Evolutionary conservation across 83 land plant species (phyloP).

Genomic region (Picea abies): DNA sequence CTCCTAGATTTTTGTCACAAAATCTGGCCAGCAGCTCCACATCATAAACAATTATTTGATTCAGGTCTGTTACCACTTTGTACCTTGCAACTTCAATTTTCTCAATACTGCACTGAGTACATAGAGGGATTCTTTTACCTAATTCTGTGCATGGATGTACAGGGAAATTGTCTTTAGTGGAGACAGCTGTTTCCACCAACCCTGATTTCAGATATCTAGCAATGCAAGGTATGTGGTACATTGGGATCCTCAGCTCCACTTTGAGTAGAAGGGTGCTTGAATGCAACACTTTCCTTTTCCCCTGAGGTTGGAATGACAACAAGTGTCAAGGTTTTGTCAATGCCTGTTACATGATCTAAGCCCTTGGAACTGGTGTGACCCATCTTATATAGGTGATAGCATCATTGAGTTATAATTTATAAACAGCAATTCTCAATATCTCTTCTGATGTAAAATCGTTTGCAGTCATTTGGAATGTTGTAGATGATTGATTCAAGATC

Average conservation of each 20-base stretch:
- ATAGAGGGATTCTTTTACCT: neutral
- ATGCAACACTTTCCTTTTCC: neutral
- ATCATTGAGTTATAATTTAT: too few species aligned
- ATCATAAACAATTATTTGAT: constrained; percentile 8
- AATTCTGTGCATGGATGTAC: constrained; percentile 8
- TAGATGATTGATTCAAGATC: too few species aligned
- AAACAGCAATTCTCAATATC: too few species aligned
- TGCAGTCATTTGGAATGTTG: too few species aligned
- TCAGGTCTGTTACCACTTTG: constrained; percentile 6
- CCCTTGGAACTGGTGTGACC: neutral
- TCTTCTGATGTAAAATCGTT: too few species aligned
- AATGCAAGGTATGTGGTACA: constrained; percentile 40
- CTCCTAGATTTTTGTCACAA: constrained; percentile 39
- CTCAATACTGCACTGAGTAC: neutral
- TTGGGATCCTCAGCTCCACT: neutral
- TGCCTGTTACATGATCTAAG: too few species aligned
- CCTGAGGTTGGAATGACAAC: neutral
- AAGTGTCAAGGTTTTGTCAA: too few species aligned
- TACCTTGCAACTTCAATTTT: neutral
- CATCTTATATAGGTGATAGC: too few species aligned
- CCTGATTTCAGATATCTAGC: constrained; percentile 41
- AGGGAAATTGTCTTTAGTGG: constrained; percentile 21
- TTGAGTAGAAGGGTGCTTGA: neutral
- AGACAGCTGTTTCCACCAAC: constrained; percentile 31
- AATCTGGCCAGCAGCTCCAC: constrained; percentile 44